These are phyloP conservation scores for Dicorynia guianensis DNA, from an alignment of 306 rosid genomes.

Conservation along the genomic window DNA sequence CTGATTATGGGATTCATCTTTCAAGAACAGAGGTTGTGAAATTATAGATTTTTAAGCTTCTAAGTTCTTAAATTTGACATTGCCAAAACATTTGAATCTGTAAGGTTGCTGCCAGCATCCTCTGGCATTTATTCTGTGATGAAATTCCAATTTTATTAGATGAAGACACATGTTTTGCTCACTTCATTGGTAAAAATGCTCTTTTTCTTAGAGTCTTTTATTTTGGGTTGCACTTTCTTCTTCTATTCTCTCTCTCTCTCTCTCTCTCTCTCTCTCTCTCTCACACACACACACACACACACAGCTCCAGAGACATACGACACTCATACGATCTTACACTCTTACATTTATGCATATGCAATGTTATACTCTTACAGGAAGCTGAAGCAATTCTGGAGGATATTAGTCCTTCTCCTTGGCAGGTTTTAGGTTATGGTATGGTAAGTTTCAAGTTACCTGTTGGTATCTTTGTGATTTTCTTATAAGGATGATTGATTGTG, in stretches of 20 bases:
- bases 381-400: conserved; percentile 93
- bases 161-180: no score
- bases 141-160: no score
- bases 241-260: neutral
- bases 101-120: conserved; percentile 11
- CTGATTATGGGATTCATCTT: neutral
- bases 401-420: conserved; percentile 71
- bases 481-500: conserved; percentile 11
- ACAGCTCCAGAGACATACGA: no score
- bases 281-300: no score
- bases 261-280: neutral
- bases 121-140: neutral
- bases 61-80: neutral
- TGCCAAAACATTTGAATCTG: neutral
- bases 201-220: no score
- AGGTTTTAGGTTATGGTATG: conserved; percentile 73
- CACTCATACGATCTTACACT: no score
- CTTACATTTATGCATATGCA: neutral
- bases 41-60: neutral
- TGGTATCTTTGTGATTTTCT: conserved; percentile 28
- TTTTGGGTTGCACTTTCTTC: neutral
- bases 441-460: conserved; percentile 61
- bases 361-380: conserved; percentile 67
- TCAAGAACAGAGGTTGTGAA: conserved; percentile 10
- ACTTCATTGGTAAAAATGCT: no score